Base-by-base conservation (phyloP, 805 yeast species). In the Candida xiaguanensis region DNA sequence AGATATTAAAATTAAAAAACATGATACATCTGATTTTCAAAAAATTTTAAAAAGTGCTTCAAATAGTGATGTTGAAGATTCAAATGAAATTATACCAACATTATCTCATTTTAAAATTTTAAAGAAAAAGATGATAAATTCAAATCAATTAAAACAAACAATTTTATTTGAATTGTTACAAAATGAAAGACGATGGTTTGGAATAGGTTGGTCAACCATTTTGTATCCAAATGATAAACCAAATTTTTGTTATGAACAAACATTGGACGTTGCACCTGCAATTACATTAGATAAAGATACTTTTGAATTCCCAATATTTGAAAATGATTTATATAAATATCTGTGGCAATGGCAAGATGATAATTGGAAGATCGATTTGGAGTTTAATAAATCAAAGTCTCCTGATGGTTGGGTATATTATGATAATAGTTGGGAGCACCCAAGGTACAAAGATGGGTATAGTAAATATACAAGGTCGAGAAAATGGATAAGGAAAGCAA, bases 161-260 rank as follows among this genome's bases (percentile, higher is more conserved):
- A 65, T 79, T 1, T 61, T 70, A 38, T 78, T 79, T 44, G 73
- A 69, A 35, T 58, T 79, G 1, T 51, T 73, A 27, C 81, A 80
- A 48, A 74, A 79, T 47, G 79, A 80, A 51, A 62, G 86, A 47
- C 59, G 83, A 34, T 78, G 84, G 82, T 25, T 78, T 3, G 83
- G 80, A 0, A 43, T 78, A 13, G 85, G 84, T 5, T 79, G 84
- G 84, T 56, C 72, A 27, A 64, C 67, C 35, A 58, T 61, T 13
- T 51, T 77, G 26, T 48, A 77, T 3, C 83, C 84, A 2, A 62
- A 66, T 40, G 85, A 79, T 44, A 49, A 83, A 18, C 49, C 75
- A 1, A 59, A 65, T 14, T 79, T 59, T 47, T 75, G 81, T 30
- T 69, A 66, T 42, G 71, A 60, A 19, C 54, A 64, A 11, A 59